These are phyloP conservation scores for Galerina sulciceps DNA, from an alignment of 768 basidiomycete species.

Conservation along the genomic window DNA sequence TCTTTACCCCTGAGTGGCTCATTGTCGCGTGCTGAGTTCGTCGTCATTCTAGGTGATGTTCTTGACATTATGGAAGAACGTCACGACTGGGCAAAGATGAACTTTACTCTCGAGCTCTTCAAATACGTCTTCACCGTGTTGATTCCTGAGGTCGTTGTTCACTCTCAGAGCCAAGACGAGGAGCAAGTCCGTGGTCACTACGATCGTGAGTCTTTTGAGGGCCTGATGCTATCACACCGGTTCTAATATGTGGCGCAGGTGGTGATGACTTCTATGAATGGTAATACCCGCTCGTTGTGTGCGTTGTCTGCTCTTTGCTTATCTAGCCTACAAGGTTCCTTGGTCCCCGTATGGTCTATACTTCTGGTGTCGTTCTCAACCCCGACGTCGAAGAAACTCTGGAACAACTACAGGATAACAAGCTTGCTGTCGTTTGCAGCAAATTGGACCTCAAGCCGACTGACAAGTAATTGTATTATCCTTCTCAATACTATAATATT, in stretches of 20 bases:
- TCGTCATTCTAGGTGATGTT: slow-evolving; percentile 71
- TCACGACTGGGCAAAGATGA: slow-evolving; percentile 95
- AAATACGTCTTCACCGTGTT: slow-evolving; percentile 89
- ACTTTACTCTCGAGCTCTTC: slow-evolving; percentile 89
- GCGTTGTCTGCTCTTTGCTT: not conserved
- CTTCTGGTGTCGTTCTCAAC: slow-evolving; percentile 85
- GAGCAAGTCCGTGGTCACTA: slow-evolving; percentile 97
- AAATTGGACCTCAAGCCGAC: slow-evolving; percentile 89
- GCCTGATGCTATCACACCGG: not conserved
- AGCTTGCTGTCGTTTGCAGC: slow-evolving; percentile 92
- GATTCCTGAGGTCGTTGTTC: slow-evolving; percentile 92
- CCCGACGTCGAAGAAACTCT: slow-evolving; percentile 77
- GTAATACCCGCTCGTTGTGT: slow-evolving; percentile 32
- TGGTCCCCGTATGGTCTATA: slow-evolving; percentile 96
- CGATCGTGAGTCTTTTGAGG: slow-evolving; percentile 63
- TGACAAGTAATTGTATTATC: slow-evolving; percentile 56
- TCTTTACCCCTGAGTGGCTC: slow-evolving; percentile 7
- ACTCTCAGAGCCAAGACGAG: slow-evolving; percentile 90
- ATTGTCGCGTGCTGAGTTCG: slow-evolving; percentile 14
- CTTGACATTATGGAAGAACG: slow-evolving; percentile 92
- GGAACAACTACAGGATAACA: slow-evolving; percentile 97
- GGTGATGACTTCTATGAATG: slow-evolving; percentile 97
- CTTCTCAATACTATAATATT: slow-evolving; percentile 28
- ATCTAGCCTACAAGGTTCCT: slow-evolving; percentile 68
- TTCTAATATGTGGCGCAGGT: slow-evolving; percentile 40